Evolutionary conservation across 192 early-diverging fungal species (phyloP).

Genomic region (Podila verticillata): DNA sequence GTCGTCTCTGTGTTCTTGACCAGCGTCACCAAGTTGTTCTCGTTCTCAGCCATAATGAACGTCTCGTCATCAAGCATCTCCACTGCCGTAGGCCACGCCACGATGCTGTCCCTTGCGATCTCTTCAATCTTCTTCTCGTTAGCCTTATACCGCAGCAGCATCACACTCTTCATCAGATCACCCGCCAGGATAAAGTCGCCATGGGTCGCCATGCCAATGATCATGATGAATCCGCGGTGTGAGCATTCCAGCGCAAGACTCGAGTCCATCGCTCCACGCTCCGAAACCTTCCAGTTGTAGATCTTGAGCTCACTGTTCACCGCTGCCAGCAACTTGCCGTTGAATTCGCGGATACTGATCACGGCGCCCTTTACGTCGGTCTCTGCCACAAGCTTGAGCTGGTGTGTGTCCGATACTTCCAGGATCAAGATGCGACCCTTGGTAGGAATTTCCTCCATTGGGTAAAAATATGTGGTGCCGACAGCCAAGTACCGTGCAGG

Average conservation of each 20-base stretch:
- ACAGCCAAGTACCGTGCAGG: conserved; percentile 68
- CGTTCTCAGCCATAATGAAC: conserved; percentile 69
- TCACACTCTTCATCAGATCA: conserved; percentile 85
- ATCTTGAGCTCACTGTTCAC: conserved; percentile 65
- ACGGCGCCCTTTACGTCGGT: conserved; percentile 70
- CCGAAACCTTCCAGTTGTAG: conserved; percentile 23
- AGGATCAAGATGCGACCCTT: conserved; percentile 80
- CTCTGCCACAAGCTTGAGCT: conserved; percentile 61
- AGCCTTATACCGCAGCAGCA: conserved; percentile 64
- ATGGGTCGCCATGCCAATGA: conserved; percentile 62
- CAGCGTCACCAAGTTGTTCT: conserved; percentile 68
- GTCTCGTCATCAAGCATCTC: conserved; percentile 67
- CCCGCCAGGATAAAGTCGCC: conserved; percentile 82
- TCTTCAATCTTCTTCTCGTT: conserved; percentile 55
- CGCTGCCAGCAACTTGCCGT: conserved; percentile 72
- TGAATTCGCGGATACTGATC: conserved; percentile 66
- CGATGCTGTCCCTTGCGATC: conserved; percentile 68
- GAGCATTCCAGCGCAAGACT: conserved; percentile 38
- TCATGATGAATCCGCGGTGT: conserved; percentile 55
- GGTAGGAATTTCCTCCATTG: conserved; percentile 69
- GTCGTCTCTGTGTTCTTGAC: conserved; percentile 59
- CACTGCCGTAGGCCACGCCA: conserved; percentile 73
- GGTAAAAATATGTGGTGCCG: conserved; percentile 74
- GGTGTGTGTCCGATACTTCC: conserved; percentile 53
- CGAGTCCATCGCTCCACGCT: conserved; percentile 12